Evolutionary conservation across 2,329 filamentous ascomycete genomes (phyloP).

Genomic region (Aspergillus tamarii): DNA sequence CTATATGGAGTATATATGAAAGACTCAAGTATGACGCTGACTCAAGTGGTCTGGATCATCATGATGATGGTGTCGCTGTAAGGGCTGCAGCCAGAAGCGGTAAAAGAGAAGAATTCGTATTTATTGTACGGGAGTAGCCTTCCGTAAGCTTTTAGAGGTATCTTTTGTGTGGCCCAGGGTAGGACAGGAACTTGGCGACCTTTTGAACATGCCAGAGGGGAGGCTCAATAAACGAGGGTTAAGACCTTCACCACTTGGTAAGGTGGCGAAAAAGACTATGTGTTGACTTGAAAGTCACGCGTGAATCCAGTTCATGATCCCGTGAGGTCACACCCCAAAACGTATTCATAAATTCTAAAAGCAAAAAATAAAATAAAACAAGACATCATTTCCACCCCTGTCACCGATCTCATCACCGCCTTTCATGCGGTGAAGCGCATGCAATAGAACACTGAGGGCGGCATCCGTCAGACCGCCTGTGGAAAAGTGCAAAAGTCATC

Average conservation of each 20-base stretch:
- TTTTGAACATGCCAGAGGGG: constrained; percentile 1
- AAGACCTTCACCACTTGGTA: background rate
- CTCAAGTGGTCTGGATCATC: background rate
- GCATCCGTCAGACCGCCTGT: constrained; percentile 39
- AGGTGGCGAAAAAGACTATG: background rate
- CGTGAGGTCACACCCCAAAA: background rate
- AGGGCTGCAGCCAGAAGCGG: constrained; percentile 6
- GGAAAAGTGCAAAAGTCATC: constrained; percentile 24
- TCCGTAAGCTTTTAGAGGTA: background rate
- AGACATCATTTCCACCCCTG: constrained; percentile 3
- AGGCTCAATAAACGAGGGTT: background rate
- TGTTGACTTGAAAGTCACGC: background rate
- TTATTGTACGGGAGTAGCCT: background rate
- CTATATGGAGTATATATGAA: background rate
- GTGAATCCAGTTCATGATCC: background rate
- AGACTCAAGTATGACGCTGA: background rate
- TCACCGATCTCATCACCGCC: constrained; percentile 41
- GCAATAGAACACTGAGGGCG: constrained; percentile 20
- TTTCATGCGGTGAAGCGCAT: constrained; percentile 43
- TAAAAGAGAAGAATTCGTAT: background rate
- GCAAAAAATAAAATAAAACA: background rate
- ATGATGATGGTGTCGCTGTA: constrained; percentile 1
- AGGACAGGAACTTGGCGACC: constrained; percentile 2
- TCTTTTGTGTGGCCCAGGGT: background rate
- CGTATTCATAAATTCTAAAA: background rate